Conservation (phyloP, 345 rosid species). For the Eucalyptus polyanthemos region DNA sequence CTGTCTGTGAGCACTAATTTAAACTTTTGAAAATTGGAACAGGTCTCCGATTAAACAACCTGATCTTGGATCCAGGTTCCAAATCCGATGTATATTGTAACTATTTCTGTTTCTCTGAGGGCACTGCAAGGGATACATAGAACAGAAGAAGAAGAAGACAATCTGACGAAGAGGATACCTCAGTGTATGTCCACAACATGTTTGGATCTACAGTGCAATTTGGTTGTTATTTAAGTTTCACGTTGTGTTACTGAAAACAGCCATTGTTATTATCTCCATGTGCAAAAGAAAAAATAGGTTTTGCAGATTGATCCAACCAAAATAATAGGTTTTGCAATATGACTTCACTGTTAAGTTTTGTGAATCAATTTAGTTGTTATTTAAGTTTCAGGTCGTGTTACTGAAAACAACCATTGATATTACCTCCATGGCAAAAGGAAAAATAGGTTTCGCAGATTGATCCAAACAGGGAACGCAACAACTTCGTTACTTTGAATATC, state of each 20-base stretch:
- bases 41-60: neutral
- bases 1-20: neutral
- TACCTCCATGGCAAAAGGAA: neutral
- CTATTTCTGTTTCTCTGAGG: neutral
- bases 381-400: neutral
- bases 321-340: too few relatives aligned
- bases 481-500: neutral
- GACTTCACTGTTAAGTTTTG: neutral
- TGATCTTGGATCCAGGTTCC: neutral
- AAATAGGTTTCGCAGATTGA: neutral
- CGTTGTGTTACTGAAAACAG: too few relatives aligned
- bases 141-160: too few relatives aligned
- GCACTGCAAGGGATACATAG: neutral
- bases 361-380: neutral
- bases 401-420: neutral
- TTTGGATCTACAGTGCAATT: neutral
- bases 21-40: neutral
- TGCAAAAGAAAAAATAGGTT: too few relatives aligned
- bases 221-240: too few relatives aligned
- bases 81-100: neutral
- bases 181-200: neutral
- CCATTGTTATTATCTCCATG: too few relatives aligned
- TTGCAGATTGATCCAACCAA: too few relatives aligned
- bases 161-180: neutral
- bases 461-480: neutral